Evolutionary conservation across 257 asterid genomes (phyloP).

Genomic region (Ilex aquifolium): DNA sequence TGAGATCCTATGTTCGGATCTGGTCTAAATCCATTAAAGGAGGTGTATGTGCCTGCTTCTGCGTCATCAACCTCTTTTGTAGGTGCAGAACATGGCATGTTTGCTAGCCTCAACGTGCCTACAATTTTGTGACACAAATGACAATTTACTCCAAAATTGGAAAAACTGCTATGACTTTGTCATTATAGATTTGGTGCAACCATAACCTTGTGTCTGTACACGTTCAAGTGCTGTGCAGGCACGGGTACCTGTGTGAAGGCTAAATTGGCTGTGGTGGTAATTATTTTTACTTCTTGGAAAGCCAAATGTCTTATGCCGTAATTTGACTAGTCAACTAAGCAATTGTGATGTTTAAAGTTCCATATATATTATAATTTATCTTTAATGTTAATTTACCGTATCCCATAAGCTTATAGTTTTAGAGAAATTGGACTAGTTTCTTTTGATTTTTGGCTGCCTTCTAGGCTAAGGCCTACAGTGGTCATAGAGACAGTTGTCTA

Average conservation of each 20-base stretch:
- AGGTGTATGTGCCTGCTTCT: not conserved
- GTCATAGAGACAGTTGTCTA: too few relatives aligned
- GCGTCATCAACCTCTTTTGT: not conserved
- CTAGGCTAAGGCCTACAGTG: too few relatives aligned
- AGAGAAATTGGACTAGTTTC: too few relatives aligned
- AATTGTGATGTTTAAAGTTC: too few relatives aligned
- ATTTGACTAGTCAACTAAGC: too few relatives aligned
- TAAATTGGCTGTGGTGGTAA: too few relatives aligned
- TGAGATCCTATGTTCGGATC: not conserved
- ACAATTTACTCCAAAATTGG: not conserved
- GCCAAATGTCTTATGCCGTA: not conserved
- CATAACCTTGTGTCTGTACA: not conserved
- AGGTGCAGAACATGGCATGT: not conserved
- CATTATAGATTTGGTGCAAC: too few relatives aligned
- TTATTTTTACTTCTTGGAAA: not conserved
- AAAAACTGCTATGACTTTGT: not conserved
- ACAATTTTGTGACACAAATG: not conserved
- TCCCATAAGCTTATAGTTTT: too few relatives aligned
- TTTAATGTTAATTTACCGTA: too few relatives aligned
- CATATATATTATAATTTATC: too few relatives aligned
- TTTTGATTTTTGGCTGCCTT: too few relatives aligned
- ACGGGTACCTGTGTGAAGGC: not conserved
- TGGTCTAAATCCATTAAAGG: not conserved
- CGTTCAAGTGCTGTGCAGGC: not conserved
- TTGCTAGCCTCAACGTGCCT: too few relatives aligned